Conservation (phyloP, 2,329 filamentous ascomycete species). For the Penicillium sp. region DNA sequence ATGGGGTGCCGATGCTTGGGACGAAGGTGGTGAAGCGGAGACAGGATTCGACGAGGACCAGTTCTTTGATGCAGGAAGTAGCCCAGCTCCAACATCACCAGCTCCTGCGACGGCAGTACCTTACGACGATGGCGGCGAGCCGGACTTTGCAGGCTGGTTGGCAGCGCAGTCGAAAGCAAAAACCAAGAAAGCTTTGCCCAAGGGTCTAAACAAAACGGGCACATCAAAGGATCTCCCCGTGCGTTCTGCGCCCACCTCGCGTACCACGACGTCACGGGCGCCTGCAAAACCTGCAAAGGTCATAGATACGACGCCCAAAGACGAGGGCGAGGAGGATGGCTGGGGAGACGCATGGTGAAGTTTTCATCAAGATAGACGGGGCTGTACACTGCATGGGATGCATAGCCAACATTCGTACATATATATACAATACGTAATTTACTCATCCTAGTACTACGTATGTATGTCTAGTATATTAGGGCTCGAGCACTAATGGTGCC, state of each 20-base stretch:
- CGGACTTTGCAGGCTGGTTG: constrained; percentile 93
- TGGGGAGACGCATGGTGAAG: constrained; percentile 46
- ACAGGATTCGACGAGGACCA: constrained; percentile 39
- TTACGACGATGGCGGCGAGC: constrained; percentile 81
- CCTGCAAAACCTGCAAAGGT: constrained; percentile 58
- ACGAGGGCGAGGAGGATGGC: constrained; percentile 41
- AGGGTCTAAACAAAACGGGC: constrained; percentile 67
- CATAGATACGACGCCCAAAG: constrained; percentile 61
- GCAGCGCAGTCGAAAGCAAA: constrained; percentile 80
- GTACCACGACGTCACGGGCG: constrained; percentile 36
- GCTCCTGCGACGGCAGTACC: constrained; percentile 43
- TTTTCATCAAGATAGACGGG: background rate
- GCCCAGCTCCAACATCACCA: constrained; percentile 23
- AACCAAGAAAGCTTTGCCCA: constrained; percentile 64
- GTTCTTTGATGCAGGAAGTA: constrained; percentile 40
- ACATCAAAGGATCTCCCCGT: constrained; percentile 30
- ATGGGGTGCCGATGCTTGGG: constrained; percentile 64
- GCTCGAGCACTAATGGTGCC: no score
- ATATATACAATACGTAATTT: background rate
- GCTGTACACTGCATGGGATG: background rate
- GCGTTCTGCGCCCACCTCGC: constrained; percentile 32
- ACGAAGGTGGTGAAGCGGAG: constrained; percentile 51
- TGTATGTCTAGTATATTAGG: background rate
- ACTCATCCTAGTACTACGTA: background rate
- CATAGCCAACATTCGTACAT: background rate